Base-by-base conservation (phyloP, 768 basidiomycete species). In the Amanita rubescens region DNA sequence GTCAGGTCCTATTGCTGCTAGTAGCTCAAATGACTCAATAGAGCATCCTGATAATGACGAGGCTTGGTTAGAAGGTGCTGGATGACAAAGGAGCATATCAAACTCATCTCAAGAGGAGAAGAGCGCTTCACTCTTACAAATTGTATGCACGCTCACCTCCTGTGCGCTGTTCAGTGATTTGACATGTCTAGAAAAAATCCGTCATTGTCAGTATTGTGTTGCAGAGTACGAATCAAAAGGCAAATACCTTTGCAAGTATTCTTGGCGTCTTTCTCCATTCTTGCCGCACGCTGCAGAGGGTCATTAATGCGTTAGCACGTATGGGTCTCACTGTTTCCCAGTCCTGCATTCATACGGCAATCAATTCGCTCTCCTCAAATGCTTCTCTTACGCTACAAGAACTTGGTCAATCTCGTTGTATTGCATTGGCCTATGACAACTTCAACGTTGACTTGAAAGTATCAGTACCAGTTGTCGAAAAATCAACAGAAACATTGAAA, bases 241-340 rank as follows among this genome's bases (percentile, higher is more conserved):
- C 62, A 37, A 66, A 67, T 24, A 19, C 30, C 20, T 39, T 49
- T 49, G 3, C 32, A 35, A 39, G 30, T 12, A 14, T 49, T 2
- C 15, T 49, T 39, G 48, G 48, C 6, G 14, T 49, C 7, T 49
- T 49, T 35, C 48, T 49, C 5, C 48, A 49, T 49, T 17, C 33
- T 35, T 49, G 48, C 14, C 38, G 55, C 17, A 59, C 63, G 1
- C 64, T 65, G 2, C 57, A 68, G 34, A 57, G 56, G 22, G 63
- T 67, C 0, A 58, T 68, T 22, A 54, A 67, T 34, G 53, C 58
- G 0, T 57, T 69, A 2, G 56, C 64, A 9, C 65, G 57, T 24
- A 59, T 62, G 17, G 67, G 70, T 1, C 30, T 70, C 14, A 67
- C 65, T 0, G 55, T 67, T 10, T 57, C 60, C 1, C 30, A 53